phyloP scores from a whole-genome alignment of 495 filamentous ascomycete species.

The Daldinia childiae region DNA sequence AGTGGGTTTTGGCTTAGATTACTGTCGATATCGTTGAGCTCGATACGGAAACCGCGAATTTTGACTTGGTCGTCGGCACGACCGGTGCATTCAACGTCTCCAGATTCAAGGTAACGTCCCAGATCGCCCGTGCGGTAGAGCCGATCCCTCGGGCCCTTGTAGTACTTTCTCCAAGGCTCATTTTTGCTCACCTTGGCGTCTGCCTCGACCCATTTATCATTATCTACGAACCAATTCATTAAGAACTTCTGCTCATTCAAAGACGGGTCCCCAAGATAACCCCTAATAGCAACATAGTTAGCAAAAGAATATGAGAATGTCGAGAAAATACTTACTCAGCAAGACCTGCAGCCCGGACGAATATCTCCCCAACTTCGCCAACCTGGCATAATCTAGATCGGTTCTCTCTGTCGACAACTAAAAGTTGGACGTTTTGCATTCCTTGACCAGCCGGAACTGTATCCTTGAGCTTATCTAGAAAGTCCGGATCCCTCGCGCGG shows the following conservation, averaged over 20 bases:
- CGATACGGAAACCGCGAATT: conserved; percentile 94
- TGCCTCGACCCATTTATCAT: conserved; percentile 72
- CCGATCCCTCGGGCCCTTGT: conserved; percentile 84
- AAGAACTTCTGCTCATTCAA: conserved; percentile 85
- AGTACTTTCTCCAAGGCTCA: conserved; percentile 81
- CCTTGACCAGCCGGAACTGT: conserved; percentile 87
- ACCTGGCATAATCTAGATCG: conserved; percentile 75
- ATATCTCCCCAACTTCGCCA: conserved; percentile 89
- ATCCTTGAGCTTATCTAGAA: conserved; percentile 76
- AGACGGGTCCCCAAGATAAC: conserved; percentile 77
- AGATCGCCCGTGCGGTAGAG: conserved; percentile 87
- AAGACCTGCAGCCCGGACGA: conserved; percentile 85
- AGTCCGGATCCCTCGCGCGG: conserved; percentile 69
- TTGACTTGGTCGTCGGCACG: conserved; percentile 93
- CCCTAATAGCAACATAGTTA: conserved; percentile 44
- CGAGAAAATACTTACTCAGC: conserved; percentile 65
- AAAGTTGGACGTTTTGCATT: conserved; percentile 91
- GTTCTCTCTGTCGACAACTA: conserved; percentile 87
- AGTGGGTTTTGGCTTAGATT: conserved; percentile 80
- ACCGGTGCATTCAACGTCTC: conserved; percentile 78
- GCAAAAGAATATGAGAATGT: background rate
- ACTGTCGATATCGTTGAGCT: conserved; percentile 93
- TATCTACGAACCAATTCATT: conserved; percentile 87
- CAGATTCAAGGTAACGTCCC: conserved; percentile 76
- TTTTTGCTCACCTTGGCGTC: conserved; percentile 63